Conservation (phyloP, 192 early-diverging fungal species). For the Chytriomyces sp. region DNA sequence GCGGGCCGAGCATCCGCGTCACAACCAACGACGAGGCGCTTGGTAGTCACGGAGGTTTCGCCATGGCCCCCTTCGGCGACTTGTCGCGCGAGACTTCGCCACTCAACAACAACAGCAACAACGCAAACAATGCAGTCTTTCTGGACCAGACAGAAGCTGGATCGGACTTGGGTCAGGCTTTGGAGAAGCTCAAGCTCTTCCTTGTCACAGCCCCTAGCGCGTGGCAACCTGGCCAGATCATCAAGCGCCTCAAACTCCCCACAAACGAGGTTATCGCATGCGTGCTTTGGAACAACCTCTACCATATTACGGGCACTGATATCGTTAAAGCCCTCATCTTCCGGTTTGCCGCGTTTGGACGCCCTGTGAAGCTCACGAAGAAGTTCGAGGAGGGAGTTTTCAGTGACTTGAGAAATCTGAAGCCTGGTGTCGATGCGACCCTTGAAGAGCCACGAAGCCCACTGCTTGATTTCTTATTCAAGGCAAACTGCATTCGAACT, state of each 20-base stretch:
- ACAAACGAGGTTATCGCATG: constrained; percentile 91
- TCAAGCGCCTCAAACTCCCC: constrained; percentile 68
- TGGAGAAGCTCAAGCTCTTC: constrained; percentile 43
- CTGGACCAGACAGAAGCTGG: constrained; percentile 3
- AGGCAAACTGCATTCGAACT: constrained; percentile 93
- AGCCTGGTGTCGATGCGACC: constrained; percentile 90
- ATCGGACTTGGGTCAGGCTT: neutral
- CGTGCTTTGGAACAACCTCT: constrained; percentile 89
- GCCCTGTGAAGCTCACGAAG: constrained; percentile 78
- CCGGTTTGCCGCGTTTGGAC: constrained; percentile 87
- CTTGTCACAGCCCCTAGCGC: constrained; percentile 65
- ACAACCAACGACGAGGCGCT: no score
- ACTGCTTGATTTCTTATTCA: constrained; percentile 92
- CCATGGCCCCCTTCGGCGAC: no score
- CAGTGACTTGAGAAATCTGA: constrained; percentile 91
- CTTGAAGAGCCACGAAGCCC: constrained; percentile 92
- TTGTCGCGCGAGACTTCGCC: no score
- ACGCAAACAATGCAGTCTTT: neutral
- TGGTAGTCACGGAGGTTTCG: no score
- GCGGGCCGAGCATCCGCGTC: no score
- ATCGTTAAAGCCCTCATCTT: constrained; percentile 89
- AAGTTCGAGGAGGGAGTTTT: constrained; percentile 99
- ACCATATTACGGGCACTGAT: constrained; percentile 95
- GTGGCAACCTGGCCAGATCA: constrained; percentile 62
- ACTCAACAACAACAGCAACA: no score